Evolutionary conservation across 2,329 filamentous ascomycete species (phyloP).

Genomic region (Aspergillus flavus): DNA sequence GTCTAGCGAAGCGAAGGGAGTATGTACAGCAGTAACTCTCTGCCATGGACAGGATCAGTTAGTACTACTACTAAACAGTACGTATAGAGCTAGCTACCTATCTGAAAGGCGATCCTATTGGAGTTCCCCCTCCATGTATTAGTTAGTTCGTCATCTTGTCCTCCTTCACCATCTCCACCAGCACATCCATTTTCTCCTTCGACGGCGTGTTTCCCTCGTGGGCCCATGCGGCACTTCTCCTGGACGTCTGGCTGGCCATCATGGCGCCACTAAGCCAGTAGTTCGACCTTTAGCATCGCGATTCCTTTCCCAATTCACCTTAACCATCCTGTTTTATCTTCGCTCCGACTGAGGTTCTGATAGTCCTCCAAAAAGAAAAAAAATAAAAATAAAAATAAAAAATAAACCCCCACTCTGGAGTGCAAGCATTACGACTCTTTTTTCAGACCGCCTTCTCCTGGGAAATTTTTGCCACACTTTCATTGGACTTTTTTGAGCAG

Average conservation of each 20-base stretch:
- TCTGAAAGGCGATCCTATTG: not conserved
- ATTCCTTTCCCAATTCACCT: constrained; percentile 3
- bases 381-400: too few relatives aligned
- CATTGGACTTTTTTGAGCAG: not conserved
- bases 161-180: constrained; percentile 12
- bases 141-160: not conserved
- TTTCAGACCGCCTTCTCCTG: not conserved
- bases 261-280: constrained; percentile 6
- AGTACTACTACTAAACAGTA: not conserved
- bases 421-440: not conserved
- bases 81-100: not conserved
- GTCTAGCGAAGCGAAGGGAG: not conserved
- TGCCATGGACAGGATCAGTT: not conserved
- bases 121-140: not conserved
- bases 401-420: not conserved
- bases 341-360: not conserved
- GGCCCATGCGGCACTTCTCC: constrained; percentile 20
- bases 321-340: not conserved
- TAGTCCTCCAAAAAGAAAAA: not conserved
- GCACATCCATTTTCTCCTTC: constrained; percentile 4
- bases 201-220: constrained; percentile 18
- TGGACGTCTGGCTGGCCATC: constrained; percentile 8
- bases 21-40: too few relatives aligned
- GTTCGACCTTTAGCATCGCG: constrained; percentile 3
- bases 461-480: not conserved